A percentile compares a stretch with the other conserved stretches of the same genome.
Conservation (phyloP, 345 rosid species). For the Lepidium didymum region DNA sequence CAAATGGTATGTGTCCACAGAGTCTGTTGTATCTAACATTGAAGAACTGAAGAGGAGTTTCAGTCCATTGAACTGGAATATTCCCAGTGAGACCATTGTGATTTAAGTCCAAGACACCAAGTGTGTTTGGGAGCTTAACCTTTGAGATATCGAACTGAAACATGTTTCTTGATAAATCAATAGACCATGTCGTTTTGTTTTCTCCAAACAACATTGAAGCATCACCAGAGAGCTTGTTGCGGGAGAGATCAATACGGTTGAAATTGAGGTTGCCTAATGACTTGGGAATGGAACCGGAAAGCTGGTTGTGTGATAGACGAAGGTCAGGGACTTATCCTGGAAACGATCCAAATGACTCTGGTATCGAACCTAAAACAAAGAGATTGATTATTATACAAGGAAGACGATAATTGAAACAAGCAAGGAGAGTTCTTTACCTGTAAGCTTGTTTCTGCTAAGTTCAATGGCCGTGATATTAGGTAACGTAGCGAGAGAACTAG, state of each 20-base stretch:
- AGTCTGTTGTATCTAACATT: slow-evolving; percentile 72
- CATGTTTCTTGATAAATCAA: slow-evolving; percentile 58
- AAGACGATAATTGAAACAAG: background rate
- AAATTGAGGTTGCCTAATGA: slow-evolving; percentile 48
- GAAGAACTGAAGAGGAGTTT: slow-evolving; percentile 30
- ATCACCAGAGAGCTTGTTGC: slow-evolving; percentile 62
- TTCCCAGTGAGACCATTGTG: slow-evolving; percentile 64
- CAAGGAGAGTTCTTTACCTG: background rate
- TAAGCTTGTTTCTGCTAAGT: slow-evolving; percentile 53
- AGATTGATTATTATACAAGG: background rate
- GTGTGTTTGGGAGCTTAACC: slow-evolving; percentile 32
- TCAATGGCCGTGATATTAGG: slow-evolving; percentile 36
- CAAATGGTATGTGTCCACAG: slow-evolving; percentile 55
- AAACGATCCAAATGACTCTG: slow-evolving; percentile 50
- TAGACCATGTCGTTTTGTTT: slow-evolving; percentile 33
- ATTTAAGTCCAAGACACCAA: slow-evolving; percentile 47
- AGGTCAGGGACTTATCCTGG: slow-evolving; percentile 28
- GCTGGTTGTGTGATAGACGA: slow-evolving; percentile 59
- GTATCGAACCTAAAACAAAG: slow-evolving; percentile 37
- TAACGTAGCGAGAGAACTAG: slow-evolving; percentile 38
- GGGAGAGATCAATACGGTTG: slow-evolving; percentile 41
- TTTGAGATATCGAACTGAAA: slow-evolving; percentile 51
- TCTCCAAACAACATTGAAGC: slow-evolving; percentile 55
- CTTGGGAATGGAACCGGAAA: slow-evolving; percentile 50
- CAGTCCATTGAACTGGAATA: slow-evolving; percentile 44